Evolutionary conservation across 108 stramenopile species (phyloP).

Genomic region (Cyclotella baltica): DNA sequence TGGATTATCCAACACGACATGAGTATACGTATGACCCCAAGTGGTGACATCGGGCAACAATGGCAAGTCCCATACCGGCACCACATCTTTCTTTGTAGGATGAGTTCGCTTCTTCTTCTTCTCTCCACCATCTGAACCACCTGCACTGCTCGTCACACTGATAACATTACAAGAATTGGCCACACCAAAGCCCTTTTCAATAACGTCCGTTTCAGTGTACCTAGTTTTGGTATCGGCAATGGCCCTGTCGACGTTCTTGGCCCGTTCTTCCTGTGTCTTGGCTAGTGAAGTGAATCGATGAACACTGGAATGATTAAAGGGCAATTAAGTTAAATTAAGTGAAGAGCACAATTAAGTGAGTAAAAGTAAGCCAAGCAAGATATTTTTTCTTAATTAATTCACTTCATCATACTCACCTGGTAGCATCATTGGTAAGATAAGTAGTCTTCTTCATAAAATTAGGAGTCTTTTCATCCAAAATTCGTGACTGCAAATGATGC

Average conservation of each 20-base stretch:
- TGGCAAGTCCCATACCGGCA: conserved; percentile 68
- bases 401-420: too few relatives aligned
- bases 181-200: conserved; percentile 49
- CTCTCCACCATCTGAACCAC: not conserved
- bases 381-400: too few relatives aligned
- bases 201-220: conserved; percentile 45
- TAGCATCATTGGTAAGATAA: conserved; percentile 86
- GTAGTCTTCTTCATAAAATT: conserved; percentile 93
- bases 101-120: conserved; percentile 46
- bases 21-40: conserved; percentile 83
- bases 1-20: conserved; percentile 84
- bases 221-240: conserved; percentile 37
- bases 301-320: too few relatives aligned
- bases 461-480: conserved; percentile 71
- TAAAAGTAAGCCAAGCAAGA: too few relatives aligned
- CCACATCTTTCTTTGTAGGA: conserved; percentile 71
- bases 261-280: conserved; percentile 61
- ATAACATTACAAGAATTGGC: conserved; percentile 32
- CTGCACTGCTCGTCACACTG: not conserved
- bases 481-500: conserved; percentile 77
- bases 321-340: too few relatives aligned
- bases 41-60: conserved; percentile 76
- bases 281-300: conserved; percentile 89
- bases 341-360: too few relatives aligned
- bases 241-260: conserved; percentile 47